Evolutionary conservation across 352 stramenopile genomes (phyloP), one percentile per base, ranked within the genome.

Genomic region (Globisporangium nunn): DNA sequence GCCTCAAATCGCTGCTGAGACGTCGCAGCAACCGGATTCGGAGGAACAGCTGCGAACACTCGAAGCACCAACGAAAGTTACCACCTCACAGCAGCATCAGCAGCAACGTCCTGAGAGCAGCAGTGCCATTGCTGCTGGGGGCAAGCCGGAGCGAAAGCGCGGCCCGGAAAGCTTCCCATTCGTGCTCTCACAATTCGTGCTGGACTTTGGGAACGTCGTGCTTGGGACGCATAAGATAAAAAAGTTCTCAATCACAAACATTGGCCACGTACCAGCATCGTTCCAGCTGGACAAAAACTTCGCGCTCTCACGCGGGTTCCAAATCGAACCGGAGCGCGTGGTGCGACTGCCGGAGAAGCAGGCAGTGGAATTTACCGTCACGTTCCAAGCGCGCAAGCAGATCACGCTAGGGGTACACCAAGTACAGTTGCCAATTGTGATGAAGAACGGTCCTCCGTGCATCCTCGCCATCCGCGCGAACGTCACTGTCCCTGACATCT

Each of bases 141-240:
- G 23, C 6, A 74, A 71, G 49, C 35, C 55, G 18, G 28, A 49
- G 11, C 74, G 71, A 60, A 75, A 72, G 51, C 59, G 58, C 6
- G 58, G 44, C 4, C 50, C 56, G 0, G 72, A 85, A 48, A 68
- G 56, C 12, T 76, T 85, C 5, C 65, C 74, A 8, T 97, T 97
- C 59, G 72, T 97, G 46, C 56, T 96, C 15, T 95, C 86, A 3
- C 76, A 91, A 54, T 97, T 98, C 60, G 77, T 96, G 1, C 74
- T 96, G 29, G 93, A 98, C 62, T 98, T 98, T 64, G 93, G 93
- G 0, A 94, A 98, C 60, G 88, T 98, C 51, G 88, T 98, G 10
- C 58, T 91, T 4, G 94, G 93, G 5, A 87, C 87, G 7, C 92
- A 94, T 56, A 91, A 91, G 58, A 92, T 96, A 54, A 94, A 93